A percentile compares a stretch with the other conserved stretches of the same genome.
Conservation (phyloP, 1,139 yeast genomes). For the Suhomyces anneliseae region DNA sequence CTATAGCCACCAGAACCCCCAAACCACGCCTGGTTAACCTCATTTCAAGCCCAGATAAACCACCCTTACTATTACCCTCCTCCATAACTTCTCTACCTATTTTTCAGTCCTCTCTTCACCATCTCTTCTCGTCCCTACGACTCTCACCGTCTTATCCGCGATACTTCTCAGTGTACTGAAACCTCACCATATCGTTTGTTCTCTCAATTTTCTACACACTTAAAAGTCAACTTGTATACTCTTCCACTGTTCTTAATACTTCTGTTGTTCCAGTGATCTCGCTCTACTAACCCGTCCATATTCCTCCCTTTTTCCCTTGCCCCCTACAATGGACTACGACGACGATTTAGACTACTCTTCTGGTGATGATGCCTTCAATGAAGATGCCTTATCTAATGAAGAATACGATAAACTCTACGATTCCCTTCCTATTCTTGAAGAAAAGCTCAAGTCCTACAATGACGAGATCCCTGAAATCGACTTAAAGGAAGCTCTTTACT, state of each 20-base stretch:
- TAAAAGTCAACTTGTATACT: no score
- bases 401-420: constrained; percentile 51
- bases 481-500: constrained; percentile 61
- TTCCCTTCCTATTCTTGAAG: constrained; percentile 41
- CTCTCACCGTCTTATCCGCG: neutral
- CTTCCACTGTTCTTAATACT: neutral
- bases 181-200: neutral
- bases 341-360: constrained; percentile 49
- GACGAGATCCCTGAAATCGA: constrained; percentile 51
- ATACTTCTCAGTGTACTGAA: neutral
- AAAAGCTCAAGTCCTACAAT: constrained; percentile 35
- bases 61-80: no score
- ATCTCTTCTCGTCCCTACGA: neutral
- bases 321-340: constrained; percentile 19
- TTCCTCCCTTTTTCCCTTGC: neutral
- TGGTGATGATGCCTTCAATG: constrained; percentile 37
- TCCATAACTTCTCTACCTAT: no score
- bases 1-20: no score
- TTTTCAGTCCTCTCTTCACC: neutral
- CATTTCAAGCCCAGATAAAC: no score
- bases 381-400: constrained; percentile 44
- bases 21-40: no score
- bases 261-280: neutral
- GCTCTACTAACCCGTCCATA: neutral
- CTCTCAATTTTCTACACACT: neutral